Evolutionary conservation across 1,284 basidiomycete species (phyloP), one percentile per base, ranked within the genome.

Genomic region (Cryptococcus sp.): DNA sequence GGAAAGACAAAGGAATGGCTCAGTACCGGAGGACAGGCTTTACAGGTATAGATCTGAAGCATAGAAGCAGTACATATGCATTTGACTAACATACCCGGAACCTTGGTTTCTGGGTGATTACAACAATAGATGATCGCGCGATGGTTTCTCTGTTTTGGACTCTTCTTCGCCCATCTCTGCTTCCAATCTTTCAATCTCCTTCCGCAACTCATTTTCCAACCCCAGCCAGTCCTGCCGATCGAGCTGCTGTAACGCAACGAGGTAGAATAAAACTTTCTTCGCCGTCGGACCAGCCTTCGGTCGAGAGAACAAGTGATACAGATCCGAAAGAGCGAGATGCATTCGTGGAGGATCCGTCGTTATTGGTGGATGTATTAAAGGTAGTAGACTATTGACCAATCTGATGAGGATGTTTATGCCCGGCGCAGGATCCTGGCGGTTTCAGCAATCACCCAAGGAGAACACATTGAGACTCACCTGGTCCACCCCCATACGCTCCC

Each of bases 1-100:
- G 85, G 80, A 13, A 80, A 86, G 59, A 87, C 91, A 60, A 98
- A 98, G 78, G 80, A 79, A 52, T 98, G 91, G 87, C 88, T 98
- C 72, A 81, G 82, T 18, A 65, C 51, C 7, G 64, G 66, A 13
- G 63, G 66, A 1, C 49, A 31, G 37, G 52, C 41, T 18, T 23
- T 52, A n/a, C 50, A 25, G 4, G 50, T 44, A 2, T 50, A 46
- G 21, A 14, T 23, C 41, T 24, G 46, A 13, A 46, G 21, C 25
- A 52, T 47, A 21, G n/a, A 32, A 16, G 16, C 24, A 37, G 24
- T 24, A 18, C 25, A 21, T 43, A 49, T 46, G 19, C 14, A 46
- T 52, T 19, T n/a, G n/a, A n/a, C n/a, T n/a, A 16, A 42, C 44
- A 50, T 21, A 49, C 40, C n/a, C n/a, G 22, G 5, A 28, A 16